A percentile compares a stretch with the other conserved stretches of the same genome.
phyloP scores from a whole-genome alignment of 2,329 filamentous ascomycete genomes.

The Sclerotinia sclerotiorum region DNA sequence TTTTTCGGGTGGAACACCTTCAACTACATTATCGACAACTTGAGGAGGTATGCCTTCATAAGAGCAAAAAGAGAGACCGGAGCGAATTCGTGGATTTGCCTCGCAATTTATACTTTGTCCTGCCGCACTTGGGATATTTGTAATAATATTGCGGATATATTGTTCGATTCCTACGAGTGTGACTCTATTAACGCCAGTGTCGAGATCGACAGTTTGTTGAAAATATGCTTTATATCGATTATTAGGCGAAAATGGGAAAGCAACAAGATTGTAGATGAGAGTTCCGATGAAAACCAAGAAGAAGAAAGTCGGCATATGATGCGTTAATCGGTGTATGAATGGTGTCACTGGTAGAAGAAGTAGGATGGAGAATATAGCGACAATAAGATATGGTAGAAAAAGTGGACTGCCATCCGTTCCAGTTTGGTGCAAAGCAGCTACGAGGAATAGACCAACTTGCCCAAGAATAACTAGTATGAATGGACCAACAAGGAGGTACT shows the following conservation, averaged over 20 bases:
- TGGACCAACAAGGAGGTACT: slow-evolving; percentile 78
- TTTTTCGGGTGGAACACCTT: slow-evolving; percentile 45
- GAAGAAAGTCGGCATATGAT: slow-evolving; percentile 77
- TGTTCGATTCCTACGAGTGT: slow-evolving; percentile 66
- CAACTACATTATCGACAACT: slow-evolving; percentile 52
- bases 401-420: slow-evolving; percentile 77
- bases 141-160: slow-evolving; percentile 66
- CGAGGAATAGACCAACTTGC: slow-evolving; percentile 72
- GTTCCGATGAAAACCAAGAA: slow-evolving; percentile 72
- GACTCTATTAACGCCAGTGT: slow-evolving; percentile 67
- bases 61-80: slow-evolving; percentile 63
- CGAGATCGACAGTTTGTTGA: slow-evolving; percentile 75
- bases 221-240: slow-evolving; percentile 87
- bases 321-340: slow-evolving; percentile 82
- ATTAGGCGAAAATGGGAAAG: slow-evolving; percentile 82
- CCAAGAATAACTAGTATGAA: slow-evolving; percentile 74
- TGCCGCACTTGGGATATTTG: slow-evolving; percentile 67
- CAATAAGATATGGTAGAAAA: slow-evolving; percentile 68
- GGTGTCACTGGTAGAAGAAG: slow-evolving; percentile 75
- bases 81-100: slow-evolving; percentile 43
- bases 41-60: slow-evolving; percentile 70
- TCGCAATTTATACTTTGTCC: slow-evolving; percentile 59
- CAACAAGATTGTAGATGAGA: slow-evolving; percentile 79
- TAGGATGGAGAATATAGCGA: slow-evolving; percentile 67
- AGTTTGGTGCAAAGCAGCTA: slow-evolving; percentile 74